phyloP scores from a whole-genome alignment of 495 filamentous ascomycete genomes.

The Cairneyella variabilis region DNA sequence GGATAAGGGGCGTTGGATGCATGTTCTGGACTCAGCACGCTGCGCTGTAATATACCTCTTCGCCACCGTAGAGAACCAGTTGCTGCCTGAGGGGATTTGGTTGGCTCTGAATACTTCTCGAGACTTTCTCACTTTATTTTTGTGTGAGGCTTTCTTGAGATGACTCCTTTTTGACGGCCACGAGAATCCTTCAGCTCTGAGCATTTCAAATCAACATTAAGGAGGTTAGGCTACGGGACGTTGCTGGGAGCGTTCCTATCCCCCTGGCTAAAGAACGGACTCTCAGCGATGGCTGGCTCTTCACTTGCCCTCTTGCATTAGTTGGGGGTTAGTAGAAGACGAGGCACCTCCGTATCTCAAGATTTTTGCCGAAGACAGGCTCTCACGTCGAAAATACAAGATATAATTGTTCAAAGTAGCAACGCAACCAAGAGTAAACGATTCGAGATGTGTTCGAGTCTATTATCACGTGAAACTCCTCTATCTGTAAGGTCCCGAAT shows the following conservation, averaged over 20 bases:
- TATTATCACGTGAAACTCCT: no score
- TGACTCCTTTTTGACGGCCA: slow-evolving; percentile 17
- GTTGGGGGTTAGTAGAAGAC: no score
- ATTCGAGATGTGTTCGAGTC: no score
- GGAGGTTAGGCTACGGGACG: neutral
- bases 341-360: no score
- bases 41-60: neutral
- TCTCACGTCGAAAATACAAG: no score
- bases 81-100: slow-evolving; percentile 21
- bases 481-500: neutral
- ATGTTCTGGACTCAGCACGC: neutral
- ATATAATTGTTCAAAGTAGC: neutral
- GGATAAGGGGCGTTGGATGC: neutral
- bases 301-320: no score
- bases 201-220: neutral
- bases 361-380: no score
- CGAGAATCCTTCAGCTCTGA: neutral
- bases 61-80: neutral
- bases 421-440: neutral
- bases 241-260: neutral
- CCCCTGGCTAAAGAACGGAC: neutral
- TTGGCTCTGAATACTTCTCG: slow-evolving; percentile 13
- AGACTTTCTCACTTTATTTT: neutral
- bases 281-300: neutral
- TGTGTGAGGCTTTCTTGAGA: slow-evolving; percentile 9